These are phyloP conservation scores for Draba incana DNA, from an alignment of 345 rosid genomes.

Conservation along the genomic window DNA sequence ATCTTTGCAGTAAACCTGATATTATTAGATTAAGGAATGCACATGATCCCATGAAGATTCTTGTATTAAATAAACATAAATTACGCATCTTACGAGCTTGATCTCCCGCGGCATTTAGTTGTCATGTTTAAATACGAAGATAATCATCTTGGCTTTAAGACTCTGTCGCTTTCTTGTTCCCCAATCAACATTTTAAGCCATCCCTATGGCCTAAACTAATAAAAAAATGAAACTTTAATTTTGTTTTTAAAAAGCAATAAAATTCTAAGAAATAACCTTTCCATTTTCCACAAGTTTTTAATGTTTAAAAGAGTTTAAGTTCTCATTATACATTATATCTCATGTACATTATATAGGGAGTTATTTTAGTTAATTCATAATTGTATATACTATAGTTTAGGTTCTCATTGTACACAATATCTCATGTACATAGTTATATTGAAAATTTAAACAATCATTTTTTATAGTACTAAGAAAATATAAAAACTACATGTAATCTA, in stretches of 20 bases:
- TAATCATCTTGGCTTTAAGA: not conserved
- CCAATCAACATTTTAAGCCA: slow-evolving; percentile 25
- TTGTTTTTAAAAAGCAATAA: not conserved
- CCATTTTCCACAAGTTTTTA: not conserved
- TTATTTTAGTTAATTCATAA: no score
- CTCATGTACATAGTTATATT: no score
- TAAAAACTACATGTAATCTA: no score
- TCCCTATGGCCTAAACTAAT: not conserved
- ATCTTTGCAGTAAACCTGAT: slow-evolving; percentile 2
- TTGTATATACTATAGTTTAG: no score
- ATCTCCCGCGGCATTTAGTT: slow-evolving; percentile 33
- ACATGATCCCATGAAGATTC: slow-evolving; percentile 56
- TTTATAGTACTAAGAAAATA: no score
- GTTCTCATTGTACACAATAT: no score
- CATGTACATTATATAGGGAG: no score
- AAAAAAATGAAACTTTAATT: not conserved
- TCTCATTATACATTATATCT: no score
- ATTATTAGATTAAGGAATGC: slow-evolving; percentile 38
- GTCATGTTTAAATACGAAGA: slow-evolving; percentile 32
- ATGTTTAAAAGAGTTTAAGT: no score
- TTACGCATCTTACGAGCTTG: slow-evolving; percentile 38
- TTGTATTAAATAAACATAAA: slow-evolving; percentile 24
- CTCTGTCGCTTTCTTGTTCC: slow-evolving; percentile 37
- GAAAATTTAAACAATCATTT: no score
- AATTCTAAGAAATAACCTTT: slow-evolving; percentile 3